phyloP scores from a whole-genome alignment of 2,329 filamentous ascomycete genomes.

The Penicillium sp. region DNA sequence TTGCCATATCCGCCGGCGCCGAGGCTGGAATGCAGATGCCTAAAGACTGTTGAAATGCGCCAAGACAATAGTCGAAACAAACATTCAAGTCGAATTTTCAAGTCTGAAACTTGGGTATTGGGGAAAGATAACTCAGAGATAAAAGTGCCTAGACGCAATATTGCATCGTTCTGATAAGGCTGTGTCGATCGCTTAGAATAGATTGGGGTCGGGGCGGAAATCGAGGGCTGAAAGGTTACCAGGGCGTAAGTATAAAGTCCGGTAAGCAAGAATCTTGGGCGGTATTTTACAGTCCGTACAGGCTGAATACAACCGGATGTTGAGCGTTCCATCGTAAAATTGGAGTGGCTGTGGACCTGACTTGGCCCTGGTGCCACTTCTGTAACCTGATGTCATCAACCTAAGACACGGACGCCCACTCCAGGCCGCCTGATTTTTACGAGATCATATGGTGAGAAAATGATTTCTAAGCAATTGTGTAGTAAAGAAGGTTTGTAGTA shows the following conservation, averaged over 20 bases:
- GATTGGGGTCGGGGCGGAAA: slow-evolving; percentile 3
- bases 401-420: background rate
- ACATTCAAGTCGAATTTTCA: background rate
- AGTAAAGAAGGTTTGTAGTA: background rate
- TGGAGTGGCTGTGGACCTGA: background rate
- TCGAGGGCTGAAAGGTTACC: background rate
- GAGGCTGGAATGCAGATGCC: slow-evolving; percentile 10
- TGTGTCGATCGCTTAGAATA: slow-evolving; percentile 1
- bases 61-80: slow-evolving; percentile 2
- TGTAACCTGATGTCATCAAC: slow-evolving; percentile 2
- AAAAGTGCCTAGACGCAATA: background rate
- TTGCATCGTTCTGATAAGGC: background rate
- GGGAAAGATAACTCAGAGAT: background rate
- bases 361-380: background rate
- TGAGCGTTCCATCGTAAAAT: background rate
- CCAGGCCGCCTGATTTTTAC: background rate
- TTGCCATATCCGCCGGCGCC: background rate
- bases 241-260: background rate
- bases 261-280: background rate
- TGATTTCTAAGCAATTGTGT: background rate
- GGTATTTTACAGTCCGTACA: background rate
- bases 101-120: background rate
- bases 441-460: background rate
- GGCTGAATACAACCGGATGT: background rate
- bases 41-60: slow-evolving; percentile 6